Conservation (phyloP, 495 filamentous ascomycete genomes). For the Echria macrotheca region DNA sequence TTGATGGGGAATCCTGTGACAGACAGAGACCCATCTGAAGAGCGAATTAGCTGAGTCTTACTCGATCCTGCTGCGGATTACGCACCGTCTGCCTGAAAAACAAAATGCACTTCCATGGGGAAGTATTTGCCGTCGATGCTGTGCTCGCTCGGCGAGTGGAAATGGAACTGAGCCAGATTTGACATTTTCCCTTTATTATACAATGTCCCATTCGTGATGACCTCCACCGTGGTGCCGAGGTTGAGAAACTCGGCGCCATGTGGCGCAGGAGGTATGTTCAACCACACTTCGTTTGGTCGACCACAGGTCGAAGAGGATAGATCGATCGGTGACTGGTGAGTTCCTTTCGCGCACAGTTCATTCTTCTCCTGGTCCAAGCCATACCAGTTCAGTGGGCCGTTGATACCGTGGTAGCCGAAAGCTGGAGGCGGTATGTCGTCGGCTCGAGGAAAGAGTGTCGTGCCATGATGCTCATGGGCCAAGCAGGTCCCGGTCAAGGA, state of each 20-base stretch:
- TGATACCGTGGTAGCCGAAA: conserved; percentile 2
- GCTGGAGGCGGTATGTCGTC: not conserved
- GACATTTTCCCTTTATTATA: conserved; percentile 1
- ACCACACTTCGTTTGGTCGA: not conserved
- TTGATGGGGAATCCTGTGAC: conserved; percentile 7
- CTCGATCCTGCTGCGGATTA: too few relatives aligned
- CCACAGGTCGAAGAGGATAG: not conserved
- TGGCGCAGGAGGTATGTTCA: not conserved
- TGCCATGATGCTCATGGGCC: conserved; percentile 1
- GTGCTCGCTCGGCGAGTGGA: conserved; percentile 8
- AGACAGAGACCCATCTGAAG: not conserved
- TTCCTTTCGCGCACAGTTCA: conserved; percentile 3
- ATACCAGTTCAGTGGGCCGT: conserved; percentile 3
- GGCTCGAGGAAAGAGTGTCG: conserved; percentile 3
- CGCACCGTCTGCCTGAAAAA: conserved; percentile 6
- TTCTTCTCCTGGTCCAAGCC: not conserved
- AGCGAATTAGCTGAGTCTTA: too few relatives aligned
- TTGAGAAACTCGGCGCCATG: conserved; percentile 8
- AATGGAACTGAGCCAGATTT: conserved; percentile 9
- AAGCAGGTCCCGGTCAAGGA: not conserved
- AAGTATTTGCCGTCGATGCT: conserved; percentile 6
- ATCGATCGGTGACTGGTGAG: conserved; percentile 9
- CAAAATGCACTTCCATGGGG: conserved; percentile 11
- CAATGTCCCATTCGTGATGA: conserved; percentile 8
- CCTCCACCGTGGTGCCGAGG: conserved; percentile 9